phyloP scores from a whole-genome alignment of 2,329 filamentous ascomycete species.

The Aspergillus udagawae region DNA sequence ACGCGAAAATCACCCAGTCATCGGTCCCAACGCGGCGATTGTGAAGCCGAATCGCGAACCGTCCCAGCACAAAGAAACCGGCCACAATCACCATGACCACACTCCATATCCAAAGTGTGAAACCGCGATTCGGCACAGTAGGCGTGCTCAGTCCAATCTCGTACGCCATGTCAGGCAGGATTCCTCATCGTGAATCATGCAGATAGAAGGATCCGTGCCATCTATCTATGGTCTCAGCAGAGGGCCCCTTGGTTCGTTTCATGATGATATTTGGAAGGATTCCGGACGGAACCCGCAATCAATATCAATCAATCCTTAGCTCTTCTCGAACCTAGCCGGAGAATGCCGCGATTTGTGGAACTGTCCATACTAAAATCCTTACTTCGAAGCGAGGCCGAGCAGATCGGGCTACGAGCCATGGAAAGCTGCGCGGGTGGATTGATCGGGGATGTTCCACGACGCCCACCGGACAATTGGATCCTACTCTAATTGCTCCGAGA shows the following conservation, averaged over 20 bases:
- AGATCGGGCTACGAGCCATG: not conserved
- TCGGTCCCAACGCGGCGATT: conserved; percentile 15
- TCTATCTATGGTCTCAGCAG: too few species aligned
- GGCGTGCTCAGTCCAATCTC: conserved; percentile 11
- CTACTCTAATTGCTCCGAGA: too few species aligned
- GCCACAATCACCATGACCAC: conserved; percentile 18
- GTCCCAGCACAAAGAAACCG: conserved; percentile 16
- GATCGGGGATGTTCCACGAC: not conserved
- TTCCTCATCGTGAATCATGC: not conserved
- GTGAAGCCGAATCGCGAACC: conserved; percentile 16
- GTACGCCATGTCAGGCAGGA: conserved; percentile 3
- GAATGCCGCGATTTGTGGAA: too few species aligned
- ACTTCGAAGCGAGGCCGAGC: too few species aligned
- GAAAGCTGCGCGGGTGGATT: not conserved
- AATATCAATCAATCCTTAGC: too few species aligned
- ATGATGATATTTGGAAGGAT: too few species aligned
- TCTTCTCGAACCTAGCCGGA: too few species aligned
- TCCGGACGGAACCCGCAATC: too few species aligned
- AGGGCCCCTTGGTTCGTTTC: too few species aligned
- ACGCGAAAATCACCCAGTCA: conserved; percentile 22
- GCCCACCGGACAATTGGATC: not conserved
- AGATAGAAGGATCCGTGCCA: too few species aligned
- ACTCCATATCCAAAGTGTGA: conserved; percentile 18
- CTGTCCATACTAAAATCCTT: too few species aligned
- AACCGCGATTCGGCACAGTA: conserved; percentile 16